These are phyloP conservation scores for Aspergillus jensenii DNA, from an alignment of 2,329 filamentous ascomycete genomes.

Conservation along the genomic window DNA sequence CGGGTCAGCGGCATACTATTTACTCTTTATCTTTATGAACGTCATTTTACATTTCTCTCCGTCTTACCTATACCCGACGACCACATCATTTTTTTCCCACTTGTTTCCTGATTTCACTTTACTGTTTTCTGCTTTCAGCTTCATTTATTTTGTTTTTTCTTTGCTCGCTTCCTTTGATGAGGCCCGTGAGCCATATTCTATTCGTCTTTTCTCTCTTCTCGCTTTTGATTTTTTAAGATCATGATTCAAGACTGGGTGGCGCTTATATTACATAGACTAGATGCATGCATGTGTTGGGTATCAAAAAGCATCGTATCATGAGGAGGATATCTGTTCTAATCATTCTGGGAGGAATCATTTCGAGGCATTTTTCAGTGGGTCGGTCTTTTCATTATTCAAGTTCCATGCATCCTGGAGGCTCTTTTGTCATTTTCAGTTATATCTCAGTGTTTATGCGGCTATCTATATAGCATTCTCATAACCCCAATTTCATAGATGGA, in stretches of 20 bases:
- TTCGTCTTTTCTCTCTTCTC: constrained; percentile 9
- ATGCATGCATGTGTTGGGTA: constrained; percentile 35
- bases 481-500: background rate
- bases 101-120: constrained; percentile 8
- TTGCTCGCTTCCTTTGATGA: constrained; percentile 7
- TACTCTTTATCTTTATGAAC: constrained; percentile 6
- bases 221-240: constrained; percentile 16
- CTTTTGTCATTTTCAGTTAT: constrained; percentile 20
- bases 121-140: constrained; percentile 10
- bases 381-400: constrained; percentile 25
- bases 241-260: constrained; percentile 30
- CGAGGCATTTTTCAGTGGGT: constrained; percentile 28
- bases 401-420: constrained; percentile 40
- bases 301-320: constrained; percentile 23
- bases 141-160: background rate
- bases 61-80: constrained; percentile 5
- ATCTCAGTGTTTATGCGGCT: constrained; percentile 3
- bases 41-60: constrained; percentile 19
- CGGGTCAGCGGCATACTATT: background rate
- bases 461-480: background rate
- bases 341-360: constrained; percentile 19
- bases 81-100: background rate
- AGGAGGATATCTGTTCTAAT: constrained; percentile 18
- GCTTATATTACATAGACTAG: constrained; percentile 39
- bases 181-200: background rate